Evolutionary conservation across 169 alveolate species (phyloP), one percentile per base, ranked within the genome.

Genomic region (Cryptosporidium parvum): DNA sequence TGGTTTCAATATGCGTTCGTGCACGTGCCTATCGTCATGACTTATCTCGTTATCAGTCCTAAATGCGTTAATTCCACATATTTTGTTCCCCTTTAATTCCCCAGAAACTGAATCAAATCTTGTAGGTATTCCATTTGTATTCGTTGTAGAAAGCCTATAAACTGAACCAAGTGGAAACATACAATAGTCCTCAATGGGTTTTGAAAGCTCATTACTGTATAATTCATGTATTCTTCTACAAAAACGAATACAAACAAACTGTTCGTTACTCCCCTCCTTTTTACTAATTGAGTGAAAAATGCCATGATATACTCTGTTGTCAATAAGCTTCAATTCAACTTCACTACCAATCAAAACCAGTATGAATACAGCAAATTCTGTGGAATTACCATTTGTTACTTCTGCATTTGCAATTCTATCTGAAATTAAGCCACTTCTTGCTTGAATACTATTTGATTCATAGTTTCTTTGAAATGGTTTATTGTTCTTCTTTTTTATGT

Each of bases 311-410:
- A 44, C 42, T 23, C 37, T 21, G 18, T 37, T 35, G 35, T 80
- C 75, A 5, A 6, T 42, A 18, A 80, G 65, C 14, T 62, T 80
- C 69, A 80, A 26, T 42, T 80, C 89, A 42, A 80, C 75, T 26
- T 80, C 89, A 10, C 62, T 37, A 23, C 89, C 89, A 29, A 80
- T 51, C 48, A 80, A 42, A 26, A 80, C 29, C 0, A 80, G 68
- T 7, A 80, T 51, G 39, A 80, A 44, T 29, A 80, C 75, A 39
- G 80, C 75, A 62, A 80, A 80, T 80, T 80, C 75, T 14, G 86
- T 12, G 0, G 73, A 37, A 67, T 42, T 67, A 12, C 21, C 33
- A 12, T 21, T 67, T 26, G 21, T n/a, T 33, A 12, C 18, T 33
- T 33, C 23, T 26, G 52, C 6, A 21, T 26, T 67, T 31, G 56